These are phyloP conservation scores for Yueomyces sinensis DNA, from an alignment of 805 yeast species.

Conservation along the genomic window DNA sequence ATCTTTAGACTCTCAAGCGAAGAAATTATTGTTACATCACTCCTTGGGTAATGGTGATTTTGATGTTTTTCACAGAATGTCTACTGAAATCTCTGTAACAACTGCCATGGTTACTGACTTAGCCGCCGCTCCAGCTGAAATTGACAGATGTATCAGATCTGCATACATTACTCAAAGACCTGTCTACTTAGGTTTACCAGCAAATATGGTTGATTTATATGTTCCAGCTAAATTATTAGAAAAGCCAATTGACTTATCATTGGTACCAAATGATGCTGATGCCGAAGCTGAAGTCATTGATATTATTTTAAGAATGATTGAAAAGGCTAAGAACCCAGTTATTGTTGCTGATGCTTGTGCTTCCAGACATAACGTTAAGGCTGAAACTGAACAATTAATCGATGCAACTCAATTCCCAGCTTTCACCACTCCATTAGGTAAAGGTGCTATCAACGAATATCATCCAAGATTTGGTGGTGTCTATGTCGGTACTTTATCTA, in stretches of 20 bases:
- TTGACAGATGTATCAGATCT: constrained; percentile 62
- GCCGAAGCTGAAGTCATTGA: constrained; percentile 53
- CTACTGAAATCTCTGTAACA: constrained; percentile 55
- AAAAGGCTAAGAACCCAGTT: constrained; percentile 52
- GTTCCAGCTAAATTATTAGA: constrained; percentile 46
- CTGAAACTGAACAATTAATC: constrained; percentile 51
- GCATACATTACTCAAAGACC: constrained; percentile 68
- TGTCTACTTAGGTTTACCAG: constrained; percentile 71
- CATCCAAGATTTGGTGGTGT: constrained; percentile 72
- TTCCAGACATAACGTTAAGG: constrained; percentile 54
- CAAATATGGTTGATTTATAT: constrained; percentile 57
- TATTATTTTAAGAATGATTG: constrained; percentile 37
- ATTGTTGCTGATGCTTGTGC: constrained; percentile 84
- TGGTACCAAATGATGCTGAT: constrained; percentile 44
- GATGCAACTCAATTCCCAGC: constrained; percentile 65
- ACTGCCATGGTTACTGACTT: constrained; percentile 52
- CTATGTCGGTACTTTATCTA: constrained; percentile 70
- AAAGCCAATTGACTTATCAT: constrained; percentile 49
- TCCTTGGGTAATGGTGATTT: constrained; percentile 77
- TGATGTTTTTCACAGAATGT: constrained; percentile 69
- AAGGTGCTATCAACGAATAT: constrained; percentile 62
- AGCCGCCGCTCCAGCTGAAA: constrained; percentile 50
- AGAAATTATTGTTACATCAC: constrained; percentile 65
- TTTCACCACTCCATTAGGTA: constrained; percentile 85
- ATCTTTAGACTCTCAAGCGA: constrained; percentile 56